Evolutionary conservation across 768 basidiomycete species (phyloP).

Genomic region (Trametes cinnabarina): DNA sequence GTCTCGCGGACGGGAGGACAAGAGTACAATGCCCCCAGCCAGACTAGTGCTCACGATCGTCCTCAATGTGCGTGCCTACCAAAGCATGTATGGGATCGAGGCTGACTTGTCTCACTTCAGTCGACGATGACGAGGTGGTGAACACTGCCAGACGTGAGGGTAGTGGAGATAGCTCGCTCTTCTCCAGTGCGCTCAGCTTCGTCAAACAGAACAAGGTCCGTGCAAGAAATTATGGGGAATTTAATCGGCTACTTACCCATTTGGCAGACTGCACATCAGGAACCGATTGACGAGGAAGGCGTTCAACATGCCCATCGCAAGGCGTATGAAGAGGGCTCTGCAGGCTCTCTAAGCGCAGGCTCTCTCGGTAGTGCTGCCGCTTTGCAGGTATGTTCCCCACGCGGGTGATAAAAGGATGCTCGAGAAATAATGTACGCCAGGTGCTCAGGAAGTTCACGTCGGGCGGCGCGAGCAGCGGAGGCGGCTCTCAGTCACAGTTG

Average conservation of each 20-base stretch:
- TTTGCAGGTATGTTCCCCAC: conserved; percentile 47
- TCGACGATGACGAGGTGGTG: conserved; percentile 62
- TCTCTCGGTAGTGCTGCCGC: conserved; percentile 79
- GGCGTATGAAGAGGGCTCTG: conserved; percentile 56
- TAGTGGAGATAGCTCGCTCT: conserved; percentile 56
- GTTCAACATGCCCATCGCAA: conserved; percentile 59
- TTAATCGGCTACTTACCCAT: too few relatives aligned
- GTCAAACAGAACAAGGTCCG: conserved; percentile 50
- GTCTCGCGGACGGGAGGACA: conserved; percentile 57
- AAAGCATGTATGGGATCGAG: too few relatives aligned
- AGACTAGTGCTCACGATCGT: conserved; percentile 31
- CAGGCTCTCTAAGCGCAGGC: conserved; percentile 52
- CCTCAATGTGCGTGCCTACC: conserved; percentile 24
- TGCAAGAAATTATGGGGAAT: too few relatives aligned
- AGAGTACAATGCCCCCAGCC: conserved; percentile 58
- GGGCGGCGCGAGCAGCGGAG: conserved; percentile 35
- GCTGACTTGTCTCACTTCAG: too few relatives aligned
- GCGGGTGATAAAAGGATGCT: not conserved
- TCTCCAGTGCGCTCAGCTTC: conserved; percentile 53
- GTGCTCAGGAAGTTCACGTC: conserved; percentile 67
- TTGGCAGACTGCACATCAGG: conserved; percentile 52
- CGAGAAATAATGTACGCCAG: conserved; percentile 35
- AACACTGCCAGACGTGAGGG: conserved; percentile 53
- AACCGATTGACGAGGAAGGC: conserved; percentile 65
- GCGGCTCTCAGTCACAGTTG: conserved; percentile 58